These are phyloP conservation scores for Hymenoscyphus linearis DNA, from an alignment of 2,329 filamentous ascomycete genomes.

Conservation along the genomic window DNA sequence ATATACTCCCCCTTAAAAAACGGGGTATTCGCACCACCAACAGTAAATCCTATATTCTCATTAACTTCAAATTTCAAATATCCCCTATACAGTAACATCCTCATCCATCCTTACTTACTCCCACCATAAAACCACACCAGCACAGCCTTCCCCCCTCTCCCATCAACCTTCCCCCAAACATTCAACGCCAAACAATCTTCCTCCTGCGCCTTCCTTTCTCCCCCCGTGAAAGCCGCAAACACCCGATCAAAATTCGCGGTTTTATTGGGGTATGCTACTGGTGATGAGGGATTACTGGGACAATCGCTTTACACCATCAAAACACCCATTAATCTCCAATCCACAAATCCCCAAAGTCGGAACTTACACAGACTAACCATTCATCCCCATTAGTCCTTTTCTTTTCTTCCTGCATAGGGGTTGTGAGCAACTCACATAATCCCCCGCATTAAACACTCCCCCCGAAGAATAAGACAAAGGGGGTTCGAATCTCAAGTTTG, in stretches of 20 bases:
- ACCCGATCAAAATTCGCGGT: background rate
- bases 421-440: background rate
- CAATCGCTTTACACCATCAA: background rate
- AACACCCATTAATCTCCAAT: too few relatives aligned
- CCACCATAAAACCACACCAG: constrained; percentile 40
- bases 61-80: background rate
- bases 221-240: background rate
- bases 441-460: background rate
- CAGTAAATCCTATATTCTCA: constrained; percentile 24
- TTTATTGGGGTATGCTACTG: background rate
- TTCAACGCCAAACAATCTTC: constrained; percentile 35
- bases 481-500: constrained; percentile 32
- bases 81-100: too few relatives aligned
- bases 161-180: constrained; percentile 29
- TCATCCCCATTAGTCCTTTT: background rate
- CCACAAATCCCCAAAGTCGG: too few relatives aligned
- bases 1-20: constrained; percentile 39
- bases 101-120: too few relatives aligned
- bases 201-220: constrained; percentile 4
- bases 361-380: background rate
- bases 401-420: too few relatives aligned
- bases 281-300: background rate
- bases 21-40: constrained; percentile 34
- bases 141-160: constrained; percentile 32
- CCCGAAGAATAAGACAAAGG: background rate